phyloP scores from a whole-genome alignment of 31 red algal species.

The Pterothamnion heteromorphum region DNA sequence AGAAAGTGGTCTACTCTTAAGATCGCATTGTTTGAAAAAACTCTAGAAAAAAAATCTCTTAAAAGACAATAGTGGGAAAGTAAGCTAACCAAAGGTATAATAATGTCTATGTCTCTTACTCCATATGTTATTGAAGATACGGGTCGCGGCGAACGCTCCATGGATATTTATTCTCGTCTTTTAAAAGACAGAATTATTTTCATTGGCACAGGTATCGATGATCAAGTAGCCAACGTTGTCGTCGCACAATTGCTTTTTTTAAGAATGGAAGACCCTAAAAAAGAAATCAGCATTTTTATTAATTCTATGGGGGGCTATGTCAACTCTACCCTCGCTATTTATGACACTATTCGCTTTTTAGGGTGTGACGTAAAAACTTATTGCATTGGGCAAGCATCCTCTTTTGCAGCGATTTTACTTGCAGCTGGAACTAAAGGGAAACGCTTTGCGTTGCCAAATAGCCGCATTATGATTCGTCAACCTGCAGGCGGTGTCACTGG shows the following conservation, averaged over 20 bases:
- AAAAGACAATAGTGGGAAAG: too few relatives aligned
- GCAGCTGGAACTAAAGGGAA: constrained; percentile 95
- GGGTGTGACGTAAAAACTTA: constrained; percentile 93
- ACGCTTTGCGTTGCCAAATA: constrained; percentile 92
- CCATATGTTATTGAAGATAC: constrained; percentile 6
- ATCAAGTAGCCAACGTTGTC: constrained; percentile 91
- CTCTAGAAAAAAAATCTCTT: too few relatives aligned
- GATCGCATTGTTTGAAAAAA: too few relatives aligned
- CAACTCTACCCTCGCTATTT: constrained; percentile 88
- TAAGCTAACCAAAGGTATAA: too few relatives aligned
- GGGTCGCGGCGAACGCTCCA: constrained; percentile 63
- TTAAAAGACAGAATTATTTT: constrained; percentile 94
- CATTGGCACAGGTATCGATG: constrained; percentile 80
- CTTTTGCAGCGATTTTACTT: constrained; percentile 95
- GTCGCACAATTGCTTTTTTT: constrained; percentile 98
- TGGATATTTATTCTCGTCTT: constrained; percentile 99
- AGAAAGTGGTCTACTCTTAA: too few relatives aligned
- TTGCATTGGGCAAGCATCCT: constrained; percentile 88
- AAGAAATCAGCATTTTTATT: constrained; percentile 97
- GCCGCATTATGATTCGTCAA: constrained; percentile 99
- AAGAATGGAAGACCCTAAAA: constrained; percentile 83
- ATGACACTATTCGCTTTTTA: constrained; percentile 98
- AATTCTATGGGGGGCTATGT: constrained; percentile 94
- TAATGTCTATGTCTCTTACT: neutral
- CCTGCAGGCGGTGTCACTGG: constrained; percentile 95